A percentile compares a stretch with the other conserved stretches of the same genome.
phyloP scores from a whole-genome alignment of 257 asterid species.

The Linderniella brevidens region DNA sequence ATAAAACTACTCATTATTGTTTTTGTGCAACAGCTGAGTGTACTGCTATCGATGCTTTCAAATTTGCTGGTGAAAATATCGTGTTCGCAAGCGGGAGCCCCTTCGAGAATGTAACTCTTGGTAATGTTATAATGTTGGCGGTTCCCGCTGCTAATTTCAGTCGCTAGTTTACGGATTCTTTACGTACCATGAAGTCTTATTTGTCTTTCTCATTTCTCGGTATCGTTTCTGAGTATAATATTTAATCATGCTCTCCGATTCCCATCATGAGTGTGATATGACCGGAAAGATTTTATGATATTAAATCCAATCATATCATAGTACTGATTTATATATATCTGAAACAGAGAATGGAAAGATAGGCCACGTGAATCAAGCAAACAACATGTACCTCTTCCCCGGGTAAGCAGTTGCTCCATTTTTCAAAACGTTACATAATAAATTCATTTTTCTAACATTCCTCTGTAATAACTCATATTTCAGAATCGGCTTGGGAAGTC shows the following conservation, averaged over 20 bases:
- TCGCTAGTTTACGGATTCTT: not conserved
- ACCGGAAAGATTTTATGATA: too few species aligned
- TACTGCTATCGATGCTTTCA: conserved; percentile 81
- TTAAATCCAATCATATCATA: too few species aligned
- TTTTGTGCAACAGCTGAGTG: conserved; percentile 78
- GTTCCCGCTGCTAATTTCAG: conserved; percentile 1
- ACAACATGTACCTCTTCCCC: conserved; percentile 95
- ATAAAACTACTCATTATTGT: conserved; percentile 5
- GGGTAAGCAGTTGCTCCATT: conserved; percentile 48
- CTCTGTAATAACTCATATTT: not conserved
- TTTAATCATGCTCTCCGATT: too few species aligned
- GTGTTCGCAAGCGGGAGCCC: conserved; percentile 98
- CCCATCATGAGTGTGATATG: too few species aligned
- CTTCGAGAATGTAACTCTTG: conserved; percentile 77
- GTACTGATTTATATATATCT: conserved; percentile 8
- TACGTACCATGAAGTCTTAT: too few species aligned
- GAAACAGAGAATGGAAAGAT: conserved; percentile 66
- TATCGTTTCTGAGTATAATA: too few species aligned
- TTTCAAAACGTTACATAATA: not conserved
- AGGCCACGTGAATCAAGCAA: conserved; percentile 96
- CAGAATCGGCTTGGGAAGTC: conserved; percentile 98
- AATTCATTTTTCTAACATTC: not conserved
- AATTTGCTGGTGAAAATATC: conserved; percentile 80
- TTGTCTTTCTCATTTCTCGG: too few species aligned
- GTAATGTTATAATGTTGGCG: conserved; percentile 21